Evolutionary conservation across 495 filamentous ascomycete genomes (phyloP), one percentile per base, ranked within the genome.

Genomic region (Xylaria nigripes): DNA sequence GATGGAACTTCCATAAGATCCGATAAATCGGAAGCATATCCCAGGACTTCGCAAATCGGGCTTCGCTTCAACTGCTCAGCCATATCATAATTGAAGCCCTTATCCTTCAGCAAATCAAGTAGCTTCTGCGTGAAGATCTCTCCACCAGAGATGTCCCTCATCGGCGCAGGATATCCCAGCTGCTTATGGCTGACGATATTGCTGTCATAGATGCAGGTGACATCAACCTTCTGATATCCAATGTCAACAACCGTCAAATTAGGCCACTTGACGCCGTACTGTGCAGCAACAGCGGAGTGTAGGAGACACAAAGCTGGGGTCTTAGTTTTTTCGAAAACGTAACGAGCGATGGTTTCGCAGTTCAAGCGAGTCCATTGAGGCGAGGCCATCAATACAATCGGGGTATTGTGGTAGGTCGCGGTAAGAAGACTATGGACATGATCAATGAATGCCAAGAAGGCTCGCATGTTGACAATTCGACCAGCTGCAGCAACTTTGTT

Each of bases 271-370:
- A 90, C 87, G 2, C 89, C 93, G 64, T 89, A 96, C 58, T 85
- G 83, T 0, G 86, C 82, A 7, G 92, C 90, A 16, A 93, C 68
- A 0, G 87, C 90, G 46, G 87, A 81, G 67, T 97, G 86, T 74
- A 97, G 85, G 36, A 96, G 68, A 49, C 81, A 87, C 48, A 98
- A 86, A 0, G 86, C 90, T 0, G 93, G 93, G 1, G 86, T 89
- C 73, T 93, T 95, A 67, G 95, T 95, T 70, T 90, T 90, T 69
- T 97, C 93, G 60, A 98, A 98, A 57, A 96, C 80, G 71, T 96
- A 98, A 52, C 89, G 87, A 4, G 90, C 85, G 34, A 97, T 79
- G 10, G 73, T 73, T 68, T 96, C 90, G 61, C 84, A 83, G 67
- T 96, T 88, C 45, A 83, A 81, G 5, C 82, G 77, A 9, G 88